Conservation (phyloP, 306 rosid genomes). For the Quercus variabilis region DNA sequence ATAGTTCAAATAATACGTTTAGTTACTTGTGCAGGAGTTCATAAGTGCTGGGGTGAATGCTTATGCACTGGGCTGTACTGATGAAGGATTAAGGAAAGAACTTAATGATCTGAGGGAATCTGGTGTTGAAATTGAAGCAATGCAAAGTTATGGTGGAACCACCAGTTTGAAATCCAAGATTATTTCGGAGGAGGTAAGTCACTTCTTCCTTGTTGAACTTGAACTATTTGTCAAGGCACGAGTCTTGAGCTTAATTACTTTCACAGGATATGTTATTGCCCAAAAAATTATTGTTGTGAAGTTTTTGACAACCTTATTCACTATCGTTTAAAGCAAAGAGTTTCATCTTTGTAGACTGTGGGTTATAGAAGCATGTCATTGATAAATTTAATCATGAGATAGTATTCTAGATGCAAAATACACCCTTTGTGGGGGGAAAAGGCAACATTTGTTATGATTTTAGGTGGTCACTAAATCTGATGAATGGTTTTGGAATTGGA, state of each 20-base stretch:
- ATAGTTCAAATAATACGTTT: constrained; percentile 11
- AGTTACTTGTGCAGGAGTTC: constrained; percentile 66
- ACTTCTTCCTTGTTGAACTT: neutral
- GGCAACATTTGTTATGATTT: neutral
- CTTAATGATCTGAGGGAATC: constrained; percentile 73
- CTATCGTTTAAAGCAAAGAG: neutral
- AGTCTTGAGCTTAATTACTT: constrained; percentile 1
- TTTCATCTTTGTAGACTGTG: constrained; percentile 1
- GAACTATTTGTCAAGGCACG: neutral
- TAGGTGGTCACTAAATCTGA: constrained; percentile 1
- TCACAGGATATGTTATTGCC: neutral
- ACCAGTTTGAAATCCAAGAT: constrained; percentile 88
- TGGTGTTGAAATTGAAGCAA: constrained; percentile 73
- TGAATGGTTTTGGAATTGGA: neutral
- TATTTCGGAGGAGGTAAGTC: constrained; percentile 64
- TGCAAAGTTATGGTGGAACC: constrained; percentile 76
- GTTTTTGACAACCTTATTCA: neutral
- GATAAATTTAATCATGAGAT: neutral
- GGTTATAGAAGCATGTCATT: neutral
- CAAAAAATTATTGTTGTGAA: constrained; percentile 1
- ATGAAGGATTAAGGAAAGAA: constrained; percentile 89
- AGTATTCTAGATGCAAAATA: constrained; percentile 5
- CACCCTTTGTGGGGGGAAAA: neutral
- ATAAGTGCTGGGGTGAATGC: constrained; percentile 96
- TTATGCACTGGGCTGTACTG: constrained; percentile 93